phyloP scores from a whole-genome alignment of 257 asterid genomes.

The Hygrophila difformis region DNA sequence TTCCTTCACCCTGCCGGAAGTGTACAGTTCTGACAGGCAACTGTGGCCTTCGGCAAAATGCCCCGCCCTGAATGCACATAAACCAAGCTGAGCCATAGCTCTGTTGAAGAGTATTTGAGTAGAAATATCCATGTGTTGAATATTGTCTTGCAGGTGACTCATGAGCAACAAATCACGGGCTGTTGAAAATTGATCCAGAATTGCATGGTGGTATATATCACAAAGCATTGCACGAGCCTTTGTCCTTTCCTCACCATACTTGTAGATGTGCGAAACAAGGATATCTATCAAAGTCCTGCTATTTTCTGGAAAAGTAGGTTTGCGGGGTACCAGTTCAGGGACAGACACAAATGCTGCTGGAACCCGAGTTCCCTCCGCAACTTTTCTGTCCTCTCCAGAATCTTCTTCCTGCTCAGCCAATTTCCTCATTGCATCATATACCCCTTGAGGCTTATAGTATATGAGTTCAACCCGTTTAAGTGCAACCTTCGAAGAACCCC shows the following conservation, averaged over 20 bases:
- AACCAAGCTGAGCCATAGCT: conserved; percentile 95
- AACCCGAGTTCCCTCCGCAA: conserved; percentile 48
- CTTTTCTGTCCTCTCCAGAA: conserved; percentile 49
- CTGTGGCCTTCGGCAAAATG: conserved; percentile 69
- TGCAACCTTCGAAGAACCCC: conserved; percentile 93
- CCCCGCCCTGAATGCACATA: conserved; percentile 81
- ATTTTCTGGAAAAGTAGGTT: conserved; percentile 74
- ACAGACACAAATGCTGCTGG: conserved; percentile 59
- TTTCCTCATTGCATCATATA: conserved; percentile 89
- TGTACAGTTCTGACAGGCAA: conserved; percentile 83
- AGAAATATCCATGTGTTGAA: conserved; percentile 94
- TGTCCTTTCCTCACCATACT: conserved; percentile 83
- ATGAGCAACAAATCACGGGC: conserved; percentile 84
- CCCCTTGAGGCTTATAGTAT: conserved; percentile 94
- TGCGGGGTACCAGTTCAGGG: conserved; percentile 82
- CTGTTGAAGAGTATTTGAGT: conserved; percentile 89
- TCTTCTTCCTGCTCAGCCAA: conserved; percentile 61
- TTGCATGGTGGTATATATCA: conserved; percentile 90
- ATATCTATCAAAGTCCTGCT: conserved; percentile 74
- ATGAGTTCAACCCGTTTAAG: conserved; percentile 83
- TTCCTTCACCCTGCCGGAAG: conserved; percentile 96
- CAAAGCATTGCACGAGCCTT: conserved; percentile 99
- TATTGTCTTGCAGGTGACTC: conserved; percentile 96
- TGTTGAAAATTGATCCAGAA: conserved; percentile 68
- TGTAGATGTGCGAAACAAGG: conserved; percentile 73